Evolutionary conservation across 768 basidiomycete species (phyloP), one percentile per base, ranked within the genome.

Genomic region (Boletus sp.): DNA sequence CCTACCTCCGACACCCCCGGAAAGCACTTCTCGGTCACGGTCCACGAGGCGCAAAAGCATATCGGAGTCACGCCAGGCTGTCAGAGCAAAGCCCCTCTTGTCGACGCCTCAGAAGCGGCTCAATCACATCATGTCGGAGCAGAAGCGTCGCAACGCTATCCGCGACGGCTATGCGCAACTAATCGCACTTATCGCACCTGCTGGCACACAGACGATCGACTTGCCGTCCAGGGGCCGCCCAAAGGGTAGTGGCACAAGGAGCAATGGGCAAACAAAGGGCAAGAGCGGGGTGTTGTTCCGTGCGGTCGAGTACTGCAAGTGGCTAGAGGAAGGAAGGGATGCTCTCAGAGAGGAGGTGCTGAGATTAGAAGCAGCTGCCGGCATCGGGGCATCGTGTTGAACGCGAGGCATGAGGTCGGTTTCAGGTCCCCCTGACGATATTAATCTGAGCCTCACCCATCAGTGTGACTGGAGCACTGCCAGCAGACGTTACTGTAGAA

Each of bases 111-210:
- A 95, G 71, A 93, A 93, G 65, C 82, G 92, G 13, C 81, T 91
- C 15, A 93, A 94, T 68, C 92, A 96, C 75, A 94, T 96, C 77
- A 85, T 92, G 82, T 93, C 90, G 7, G 93, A 96, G 68, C 93
- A 96, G 72, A 91, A 91, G 64, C 88, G 93, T 8, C 84, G 93
- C 10, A 95, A 95, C 64, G 89, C 90, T 47, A 96, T 96, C 61
- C 85, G 90, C 39, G 87, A 90, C 57, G 92, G 92, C 38, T 96
- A 94, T 71, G 84, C 90, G 1, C 90, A 93, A 66, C 74, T 96
- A 39, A 93, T 92, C 32, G 74, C 85, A 0, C 75, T 96, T 23
- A 84, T 95, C 50, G 84, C 90, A 0, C 88, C 90, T n/a, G 85
- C 83, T 5, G 90, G 88, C 5, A 77, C 83, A 2, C 82, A 86